These are phyloP conservation scores for Tricholoma saponaceum DNA, from an alignment of 768 basidiomycete genomes.

Conservation along the genomic window DNA sequence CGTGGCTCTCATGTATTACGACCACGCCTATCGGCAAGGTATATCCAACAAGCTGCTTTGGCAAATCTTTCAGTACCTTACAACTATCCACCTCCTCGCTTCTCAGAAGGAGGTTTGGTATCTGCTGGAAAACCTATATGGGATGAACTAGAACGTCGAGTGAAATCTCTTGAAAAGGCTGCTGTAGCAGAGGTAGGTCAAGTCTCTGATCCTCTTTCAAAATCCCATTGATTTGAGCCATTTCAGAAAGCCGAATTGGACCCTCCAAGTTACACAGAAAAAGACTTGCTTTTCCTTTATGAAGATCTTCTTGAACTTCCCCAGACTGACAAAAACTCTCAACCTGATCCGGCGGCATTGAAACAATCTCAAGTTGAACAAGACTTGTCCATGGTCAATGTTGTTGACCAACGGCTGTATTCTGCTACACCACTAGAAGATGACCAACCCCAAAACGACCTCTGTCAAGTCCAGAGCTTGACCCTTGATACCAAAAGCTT, in stretches of 20 bases:
- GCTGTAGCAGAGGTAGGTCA: conserved; percentile 30
- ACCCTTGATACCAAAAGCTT: neutral
- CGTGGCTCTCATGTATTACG: conserved; percentile 9
- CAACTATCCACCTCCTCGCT: conserved; percentile 3
- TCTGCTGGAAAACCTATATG: neutral
- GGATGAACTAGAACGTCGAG: conserved; percentile 30
- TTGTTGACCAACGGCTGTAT: conserved; percentile 30
- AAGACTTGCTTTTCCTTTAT: conserved; percentile 38
- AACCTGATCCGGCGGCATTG: conserved; percentile 8
- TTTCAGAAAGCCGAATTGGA: conserved; percentile 28
- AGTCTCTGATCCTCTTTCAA: neutral
- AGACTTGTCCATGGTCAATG: conserved; percentile 31
- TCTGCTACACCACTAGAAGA: neutral
- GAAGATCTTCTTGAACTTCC: conserved; percentile 39
- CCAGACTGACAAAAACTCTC: conserved; percentile 1
- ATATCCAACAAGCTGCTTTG: conserved; percentile 20
- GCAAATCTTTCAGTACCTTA: conserved; percentile 4
- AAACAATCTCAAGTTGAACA: conserved; percentile 21
- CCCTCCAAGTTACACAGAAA: conserved; percentile 35
- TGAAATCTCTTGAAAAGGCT: conserved; percentile 32
- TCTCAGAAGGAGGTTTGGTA: no score
- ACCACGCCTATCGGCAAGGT: conserved; percentile 5
- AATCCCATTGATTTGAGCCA: neutral
- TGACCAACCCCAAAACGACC: neutral
- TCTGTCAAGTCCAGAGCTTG: neutral